phyloP scores from a whole-genome alignment of 352 stramenopile genomes.

The Phytopythium cucurbitacearum region DNA sequence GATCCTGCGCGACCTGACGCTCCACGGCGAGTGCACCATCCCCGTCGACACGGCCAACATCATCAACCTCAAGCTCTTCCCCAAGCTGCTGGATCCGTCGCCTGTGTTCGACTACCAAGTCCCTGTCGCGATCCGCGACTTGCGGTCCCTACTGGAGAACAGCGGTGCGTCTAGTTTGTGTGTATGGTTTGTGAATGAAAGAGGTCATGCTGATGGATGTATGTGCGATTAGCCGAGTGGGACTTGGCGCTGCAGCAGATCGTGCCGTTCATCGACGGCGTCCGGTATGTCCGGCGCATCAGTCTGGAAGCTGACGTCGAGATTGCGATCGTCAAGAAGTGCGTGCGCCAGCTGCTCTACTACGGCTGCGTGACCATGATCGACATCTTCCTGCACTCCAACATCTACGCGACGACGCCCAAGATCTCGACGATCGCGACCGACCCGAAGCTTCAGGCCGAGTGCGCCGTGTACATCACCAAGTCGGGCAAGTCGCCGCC shows the following conservation, averaged over 20 bases:
- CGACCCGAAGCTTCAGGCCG: slow-evolving; percentile 60
- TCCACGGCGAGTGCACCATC: slow-evolving; percentile 78
- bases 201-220: background rate
- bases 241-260: slow-evolving; percentile 87
- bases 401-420: slow-evolving; percentile 81
- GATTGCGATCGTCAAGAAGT: slow-evolving; percentile 87
- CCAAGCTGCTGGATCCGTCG: slow-evolving; percentile 60
- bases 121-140: slow-evolving; percentile 71
- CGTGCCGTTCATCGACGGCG: slow-evolving; percentile 88
- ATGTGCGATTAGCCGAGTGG: slow-evolving; percentile 58
- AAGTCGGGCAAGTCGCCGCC: slow-evolving; percentile 55
- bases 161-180: slow-evolving; percentile 38
- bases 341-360: slow-evolving; percentile 83
- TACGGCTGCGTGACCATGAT: slow-evolving; percentile 88
- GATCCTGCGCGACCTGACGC: slow-evolving; percentile 67
- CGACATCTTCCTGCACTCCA: slow-evolving; percentile 90
- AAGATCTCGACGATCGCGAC: slow-evolving; percentile 57
- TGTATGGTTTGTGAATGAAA: background rate
- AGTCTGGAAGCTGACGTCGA: slow-evolving; percentile 86
- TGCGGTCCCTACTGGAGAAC: slow-evolving; percentile 66
- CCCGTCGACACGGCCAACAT: slow-evolving; percentile 79
- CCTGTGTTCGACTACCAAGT: slow-evolving; percentile 83
- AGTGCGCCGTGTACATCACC: slow-evolving; percentile 77
- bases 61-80: slow-evolving; percentile 87
- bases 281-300: slow-evolving; percentile 89